phyloP scores from a whole-genome alignment of 2,329 filamentous ascomycete species.

The Epichloe typhina region DNA sequence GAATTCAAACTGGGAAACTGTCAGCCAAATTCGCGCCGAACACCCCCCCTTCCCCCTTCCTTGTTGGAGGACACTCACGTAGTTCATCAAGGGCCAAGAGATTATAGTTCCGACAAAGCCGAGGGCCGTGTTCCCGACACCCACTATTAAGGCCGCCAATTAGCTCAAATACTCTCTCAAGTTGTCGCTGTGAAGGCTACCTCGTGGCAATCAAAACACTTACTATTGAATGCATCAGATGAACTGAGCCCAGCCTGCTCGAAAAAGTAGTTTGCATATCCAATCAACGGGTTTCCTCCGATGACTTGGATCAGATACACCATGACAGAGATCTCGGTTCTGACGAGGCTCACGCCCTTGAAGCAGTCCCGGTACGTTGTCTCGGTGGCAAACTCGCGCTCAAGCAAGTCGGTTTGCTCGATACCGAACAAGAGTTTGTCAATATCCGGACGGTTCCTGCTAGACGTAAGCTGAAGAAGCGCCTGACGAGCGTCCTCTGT shows the following conservation, averaged over 20 bases:
- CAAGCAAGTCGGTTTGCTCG: conserved; percentile 42
- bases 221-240: conserved; percentile 12
- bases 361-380: conserved; percentile 39
- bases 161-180: background rate
- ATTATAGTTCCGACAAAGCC: conserved; percentile 27
- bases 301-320: conserved; percentile 54
- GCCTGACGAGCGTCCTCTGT: conserved; percentile 26
- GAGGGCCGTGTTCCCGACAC: conserved; percentile 25
- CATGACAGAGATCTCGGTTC: conserved; percentile 43
- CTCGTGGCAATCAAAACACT: background rate
- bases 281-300: conserved; percentile 49
- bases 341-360: conserved; percentile 32
- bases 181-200: too few species aligned
- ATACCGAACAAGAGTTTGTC: conserved; percentile 39
- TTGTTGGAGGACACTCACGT: conserved; percentile 5
- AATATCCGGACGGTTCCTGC: conserved; percentile 10
- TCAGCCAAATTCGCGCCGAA: background rate
- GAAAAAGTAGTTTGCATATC: conserved; percentile 40
- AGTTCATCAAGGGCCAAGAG: conserved; percentile 28
- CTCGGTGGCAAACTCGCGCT: conserved; percentile 35
- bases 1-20: conserved; percentile 10
- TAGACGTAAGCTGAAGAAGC: conserved; percentile 30
- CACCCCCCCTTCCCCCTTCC: too few species aligned
- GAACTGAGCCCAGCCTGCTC: conserved; percentile 18
- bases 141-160: conserved; percentile 7